These are phyloP conservation scores for Phytophthora crassamura DNA, from an alignment of 352 stramenopile species.

Conservation along the genomic window DNA sequence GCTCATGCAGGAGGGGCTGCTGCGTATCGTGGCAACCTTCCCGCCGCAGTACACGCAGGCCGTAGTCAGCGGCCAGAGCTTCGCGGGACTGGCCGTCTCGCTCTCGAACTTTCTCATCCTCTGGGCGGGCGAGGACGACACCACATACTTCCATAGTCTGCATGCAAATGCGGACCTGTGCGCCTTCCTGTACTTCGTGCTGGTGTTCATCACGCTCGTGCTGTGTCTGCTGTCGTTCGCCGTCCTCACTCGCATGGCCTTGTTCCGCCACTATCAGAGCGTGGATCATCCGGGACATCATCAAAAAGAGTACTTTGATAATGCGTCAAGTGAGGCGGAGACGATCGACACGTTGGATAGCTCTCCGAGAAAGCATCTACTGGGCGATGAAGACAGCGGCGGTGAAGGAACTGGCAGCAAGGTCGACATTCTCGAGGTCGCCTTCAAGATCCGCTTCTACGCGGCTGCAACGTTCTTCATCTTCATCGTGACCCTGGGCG, in stretches of 20 bases:
- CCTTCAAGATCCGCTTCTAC: conserved; percentile 71
- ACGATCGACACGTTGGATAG: conserved; percentile 50
- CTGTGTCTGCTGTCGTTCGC: conserved; percentile 61
- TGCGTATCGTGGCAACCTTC: conserved; percentile 81
- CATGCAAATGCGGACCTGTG: conserved; percentile 61
- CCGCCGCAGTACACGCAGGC: conserved; percentile 79
- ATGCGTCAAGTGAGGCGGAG: conserved; percentile 35
- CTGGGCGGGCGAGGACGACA: conserved; percentile 47
- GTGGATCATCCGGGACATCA: conserved; percentile 46
- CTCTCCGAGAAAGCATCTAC: conserved; percentile 33
- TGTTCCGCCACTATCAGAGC: conserved; percentile 77
- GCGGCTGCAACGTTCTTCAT: conserved; percentile 70
- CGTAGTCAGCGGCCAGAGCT: conserved; percentile 78
- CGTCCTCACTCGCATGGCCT: conserved; percentile 60
- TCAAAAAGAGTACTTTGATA: conserved; percentile 38
- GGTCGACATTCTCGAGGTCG: conserved; percentile 57
- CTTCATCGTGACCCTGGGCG: conserved; percentile 75
- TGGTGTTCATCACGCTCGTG: conserved; percentile 75
- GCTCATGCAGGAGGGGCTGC: conserved; percentile 82
- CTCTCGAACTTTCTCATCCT: conserved; percentile 78
- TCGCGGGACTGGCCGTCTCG: conserved; percentile 75
- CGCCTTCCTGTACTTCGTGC: conserved; percentile 82
- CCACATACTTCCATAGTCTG: conserved; percentile 20
- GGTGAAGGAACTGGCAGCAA: conserved; percentile 20
- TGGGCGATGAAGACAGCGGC: conserved; percentile 16